Conservation (phyloP, 345 rosid species). For the Gossypium rotundifolium region DNA sequence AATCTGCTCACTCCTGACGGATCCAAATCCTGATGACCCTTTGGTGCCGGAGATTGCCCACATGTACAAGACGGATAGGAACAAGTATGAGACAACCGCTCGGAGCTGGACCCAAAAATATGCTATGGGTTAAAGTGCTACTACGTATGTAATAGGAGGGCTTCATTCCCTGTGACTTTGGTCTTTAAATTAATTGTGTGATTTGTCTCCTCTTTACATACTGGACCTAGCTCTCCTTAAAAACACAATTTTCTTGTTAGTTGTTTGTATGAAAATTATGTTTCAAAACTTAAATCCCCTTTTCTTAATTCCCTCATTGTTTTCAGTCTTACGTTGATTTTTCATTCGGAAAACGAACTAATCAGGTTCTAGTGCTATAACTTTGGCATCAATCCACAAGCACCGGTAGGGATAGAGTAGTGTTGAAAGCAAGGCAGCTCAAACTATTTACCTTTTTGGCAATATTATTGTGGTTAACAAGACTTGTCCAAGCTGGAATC, state of each 20-base stretch:
- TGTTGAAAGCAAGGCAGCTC: no score
- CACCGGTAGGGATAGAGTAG: no score
- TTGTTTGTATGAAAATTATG: slow-evolving; percentile 26
- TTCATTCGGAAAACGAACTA: background rate
- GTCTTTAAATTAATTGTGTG: slow-evolving; percentile 28
- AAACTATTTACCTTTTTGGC: background rate
- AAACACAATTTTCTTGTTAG: slow-evolving; percentile 23
- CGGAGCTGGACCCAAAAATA: slow-evolving; percentile 21
- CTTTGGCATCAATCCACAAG: no score
- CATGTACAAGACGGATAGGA: slow-evolving; percentile 18
- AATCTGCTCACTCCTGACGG: slow-evolving; percentile 18
- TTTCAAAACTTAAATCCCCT: background rate
- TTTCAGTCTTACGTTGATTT: background rate
- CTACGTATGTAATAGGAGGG: slow-evolving; percentile 26
- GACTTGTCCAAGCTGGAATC: background rate
- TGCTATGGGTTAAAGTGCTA: slow-evolving; percentile 21
- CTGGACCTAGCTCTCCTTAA: slow-evolving; percentile 30
- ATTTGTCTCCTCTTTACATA: slow-evolving; percentile 18
- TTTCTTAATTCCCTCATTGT: background rate
- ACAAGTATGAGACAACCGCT: slow-evolving; percentile 15
- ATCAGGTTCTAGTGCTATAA: no score
- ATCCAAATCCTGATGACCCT: slow-evolving; percentile 19
- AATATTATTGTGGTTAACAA: background rate
- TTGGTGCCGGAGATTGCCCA: slow-evolving; percentile 20
- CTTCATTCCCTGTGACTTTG: slow-evolving; percentile 28